Conservation (phyloP, 306 rosid genomes). For the Luffa aegyptiaca region DNA sequence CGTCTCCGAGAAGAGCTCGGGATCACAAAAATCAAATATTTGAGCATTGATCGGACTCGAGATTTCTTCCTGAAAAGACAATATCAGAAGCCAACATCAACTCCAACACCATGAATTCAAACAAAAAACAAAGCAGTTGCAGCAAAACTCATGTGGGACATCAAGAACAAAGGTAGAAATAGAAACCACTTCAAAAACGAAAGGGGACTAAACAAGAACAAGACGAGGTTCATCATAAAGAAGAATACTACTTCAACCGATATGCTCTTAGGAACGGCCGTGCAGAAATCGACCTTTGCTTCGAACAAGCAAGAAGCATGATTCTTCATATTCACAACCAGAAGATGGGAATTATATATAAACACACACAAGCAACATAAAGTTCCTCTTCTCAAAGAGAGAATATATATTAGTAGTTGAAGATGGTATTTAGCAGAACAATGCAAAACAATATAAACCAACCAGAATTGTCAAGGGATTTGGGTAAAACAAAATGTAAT, state of each 20-base stretch:
- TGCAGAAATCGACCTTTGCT: slow-evolving; percentile 14
- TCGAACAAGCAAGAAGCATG: slow-evolving; percentile 35
- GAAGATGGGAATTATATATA: background rate
- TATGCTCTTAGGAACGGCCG: background rate
- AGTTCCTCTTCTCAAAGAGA: background rate
- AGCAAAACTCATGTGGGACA: background rate
- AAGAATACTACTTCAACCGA: background rate
- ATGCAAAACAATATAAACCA: background rate
- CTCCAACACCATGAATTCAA: background rate
- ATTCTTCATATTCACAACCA: slow-evolving; percentile 30
- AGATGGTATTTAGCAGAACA: background rate
- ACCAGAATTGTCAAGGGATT: background rate
- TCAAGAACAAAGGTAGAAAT: background rate
- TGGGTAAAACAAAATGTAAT: slow-evolving; percentile 13
- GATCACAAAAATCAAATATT: slow-evolving; percentile 57
- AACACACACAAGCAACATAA: background rate
- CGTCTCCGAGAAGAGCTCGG: slow-evolving; percentile 60
- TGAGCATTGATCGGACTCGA: slow-evolving; percentile 70
- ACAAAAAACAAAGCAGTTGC: background rate
- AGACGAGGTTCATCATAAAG: no score
- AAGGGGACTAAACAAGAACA: background rate
- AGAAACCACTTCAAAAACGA: background rate
- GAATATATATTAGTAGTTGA: background rate
- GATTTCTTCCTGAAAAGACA: slow-evolving; percentile 70
- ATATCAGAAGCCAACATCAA: slow-evolving; percentile 16